Evolutionary conservation across 2,329 filamentous ascomycete species (phyloP).

Genomic region (Didymella glomerata): DNA sequence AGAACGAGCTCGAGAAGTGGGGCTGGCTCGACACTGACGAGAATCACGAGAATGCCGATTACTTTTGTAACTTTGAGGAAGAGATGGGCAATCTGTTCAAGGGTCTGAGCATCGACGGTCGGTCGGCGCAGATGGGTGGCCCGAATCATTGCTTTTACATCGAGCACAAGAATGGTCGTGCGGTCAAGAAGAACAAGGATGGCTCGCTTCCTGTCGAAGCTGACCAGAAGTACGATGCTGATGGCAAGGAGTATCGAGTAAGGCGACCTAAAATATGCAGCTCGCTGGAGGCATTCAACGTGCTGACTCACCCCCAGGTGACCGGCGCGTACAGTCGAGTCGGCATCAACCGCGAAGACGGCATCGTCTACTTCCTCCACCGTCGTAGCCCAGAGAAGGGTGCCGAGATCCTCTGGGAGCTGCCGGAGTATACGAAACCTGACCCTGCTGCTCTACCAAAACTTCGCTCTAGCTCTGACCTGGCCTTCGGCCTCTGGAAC

Average conservation of each 20-base stretch:
- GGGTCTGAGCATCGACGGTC: conserved; percentile 8
- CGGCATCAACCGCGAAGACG: conserved; percentile 19
- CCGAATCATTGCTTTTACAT: conserved; percentile 22
- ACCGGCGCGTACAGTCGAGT: conserved; percentile 12
- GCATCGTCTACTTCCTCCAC: conserved; percentile 22
- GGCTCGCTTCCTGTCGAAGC: conserved; percentile 4
- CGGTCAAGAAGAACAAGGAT: neutral
- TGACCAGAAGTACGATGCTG: conserved; percentile 16
- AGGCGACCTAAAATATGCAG: neutral
- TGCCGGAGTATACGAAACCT: neutral
- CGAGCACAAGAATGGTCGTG: conserved; percentile 9
- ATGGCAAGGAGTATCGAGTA: conserved; percentile 16
- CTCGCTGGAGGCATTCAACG: neutral
- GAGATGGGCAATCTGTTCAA: conserved; percentile 10
- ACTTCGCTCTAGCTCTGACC: conserved; percentile 20
- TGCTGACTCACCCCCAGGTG: conserved; percentile 1
- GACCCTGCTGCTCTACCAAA: conserved; percentile 5
- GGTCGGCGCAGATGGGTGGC: conserved; percentile 9
- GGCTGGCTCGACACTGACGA: conserved; percentile 16
- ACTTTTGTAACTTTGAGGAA: conserved; percentile 16
- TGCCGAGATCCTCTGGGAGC: conserved; percentile 2
- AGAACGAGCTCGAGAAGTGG: conserved; percentile 16
- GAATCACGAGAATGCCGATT: neutral
- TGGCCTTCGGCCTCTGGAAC: conserved; percentile 21
- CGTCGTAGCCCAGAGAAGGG: conserved; percentile 9